Evolutionary conservation across 2,329 filamentous ascomycete genomes (phyloP).

Genomic region (Helotiales sp.): DNA sequence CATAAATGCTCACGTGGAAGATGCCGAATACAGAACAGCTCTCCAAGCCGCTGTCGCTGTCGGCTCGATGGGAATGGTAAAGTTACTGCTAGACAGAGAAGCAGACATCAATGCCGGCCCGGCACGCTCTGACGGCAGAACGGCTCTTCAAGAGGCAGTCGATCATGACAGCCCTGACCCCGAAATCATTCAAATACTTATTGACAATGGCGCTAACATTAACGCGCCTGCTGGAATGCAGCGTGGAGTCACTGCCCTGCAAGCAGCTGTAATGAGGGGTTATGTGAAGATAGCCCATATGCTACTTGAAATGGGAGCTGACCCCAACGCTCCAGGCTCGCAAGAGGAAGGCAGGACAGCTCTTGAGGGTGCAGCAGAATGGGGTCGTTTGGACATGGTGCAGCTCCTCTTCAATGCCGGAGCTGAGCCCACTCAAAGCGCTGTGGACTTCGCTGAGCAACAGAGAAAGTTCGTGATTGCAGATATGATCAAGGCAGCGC

Average conservation of each 20-base stretch:
- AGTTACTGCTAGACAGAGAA: not conserved
- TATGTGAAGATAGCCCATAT: conserved; percentile 32
- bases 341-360: conserved; percentile 22
- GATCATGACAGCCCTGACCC: not conserved
- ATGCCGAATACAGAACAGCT: conserved; percentile 16
- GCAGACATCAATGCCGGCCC: not conserved
- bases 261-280: conserved; percentile 32
- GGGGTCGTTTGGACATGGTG: conserved; percentile 34
- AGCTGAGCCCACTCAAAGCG: conserved; percentile 7
- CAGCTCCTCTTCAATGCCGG: conserved; percentile 22
- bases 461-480: not conserved
- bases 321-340: conserved; percentile 31
- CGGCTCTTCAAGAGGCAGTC: conserved; percentile 23
- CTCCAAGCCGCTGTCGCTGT: conserved; percentile 13
- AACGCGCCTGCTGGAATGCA: conserved; percentile 1
- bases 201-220: conserved; percentile 23
- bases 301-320: conserved; percentile 27
- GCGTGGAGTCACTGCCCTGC: conserved; percentile 28
- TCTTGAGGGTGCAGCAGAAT: conserved; percentile 39
- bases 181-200: conserved; percentile 21
- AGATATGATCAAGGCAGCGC: not conserved
- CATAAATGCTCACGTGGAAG: not conserved
- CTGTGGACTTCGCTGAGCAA: not conserved
- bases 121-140: not conserved
- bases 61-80: not conserved